These are phyloP conservation scores for Avena insularis DNA, from an alignment of 176 grass and related monocot genomes.

Conservation along the genomic window DNA sequence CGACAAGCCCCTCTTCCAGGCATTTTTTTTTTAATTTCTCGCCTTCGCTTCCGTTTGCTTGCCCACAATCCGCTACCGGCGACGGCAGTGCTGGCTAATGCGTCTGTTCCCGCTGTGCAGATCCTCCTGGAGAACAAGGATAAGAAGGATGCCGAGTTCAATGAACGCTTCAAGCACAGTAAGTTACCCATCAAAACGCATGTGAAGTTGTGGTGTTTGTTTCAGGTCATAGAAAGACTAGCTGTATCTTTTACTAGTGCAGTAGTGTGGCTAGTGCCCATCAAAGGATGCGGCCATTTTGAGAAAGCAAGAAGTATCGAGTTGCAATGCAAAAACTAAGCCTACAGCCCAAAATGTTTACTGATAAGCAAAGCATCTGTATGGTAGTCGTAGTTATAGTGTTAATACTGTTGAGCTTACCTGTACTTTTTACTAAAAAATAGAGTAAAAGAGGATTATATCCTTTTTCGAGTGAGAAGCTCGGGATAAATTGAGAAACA, in stretches of 20 bases:
- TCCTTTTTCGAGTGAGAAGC: not conserved
- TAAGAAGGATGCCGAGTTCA: conserved; percentile 97
- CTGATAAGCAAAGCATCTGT: not conserved
- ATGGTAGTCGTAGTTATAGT: not conserved
- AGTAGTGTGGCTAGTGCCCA: not conserved
- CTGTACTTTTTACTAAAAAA: not conserved
- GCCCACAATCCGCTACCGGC: not conserved
- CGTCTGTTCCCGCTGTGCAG: conserved; percentile 42
- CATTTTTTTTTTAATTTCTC: not conserved
- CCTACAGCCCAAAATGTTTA: not conserved
- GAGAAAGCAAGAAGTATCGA: not conserved
- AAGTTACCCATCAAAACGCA: conserved; percentile 12
- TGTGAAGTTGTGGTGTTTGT: not conserved
- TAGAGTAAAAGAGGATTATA: not conserved
- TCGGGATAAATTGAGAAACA: not conserved
- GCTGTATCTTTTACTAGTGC: not conserved
- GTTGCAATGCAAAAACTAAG: not conserved
- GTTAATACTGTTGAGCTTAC: not conserved
- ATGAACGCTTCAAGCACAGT: conserved; percentile 98
- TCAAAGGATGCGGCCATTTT: not conserved
- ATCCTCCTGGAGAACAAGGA: conserved; percentile 96
- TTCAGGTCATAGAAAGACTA: not conserved
- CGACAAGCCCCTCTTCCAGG: conserved; percentile 89
- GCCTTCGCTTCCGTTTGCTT: not conserved
- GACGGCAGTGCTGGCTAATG: conserved; percentile 23